Conservation (phyloP, 768 basidiomycete genomes). For the Pseudohyphozyma bogoriensis region DNA sequence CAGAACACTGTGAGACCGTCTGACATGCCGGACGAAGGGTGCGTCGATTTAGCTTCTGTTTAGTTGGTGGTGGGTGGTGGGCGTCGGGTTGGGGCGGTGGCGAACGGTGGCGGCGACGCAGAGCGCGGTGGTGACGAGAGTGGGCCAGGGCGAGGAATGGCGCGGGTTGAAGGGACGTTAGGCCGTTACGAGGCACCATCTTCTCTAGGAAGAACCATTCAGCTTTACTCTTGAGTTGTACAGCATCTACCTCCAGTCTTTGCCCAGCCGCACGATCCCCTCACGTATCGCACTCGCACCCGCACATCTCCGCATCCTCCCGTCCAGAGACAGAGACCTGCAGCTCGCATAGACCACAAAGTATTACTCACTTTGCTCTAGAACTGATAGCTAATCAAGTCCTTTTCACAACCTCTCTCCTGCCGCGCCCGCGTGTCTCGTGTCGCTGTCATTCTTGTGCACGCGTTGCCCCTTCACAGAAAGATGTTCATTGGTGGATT, state of each 20-base stretch:
- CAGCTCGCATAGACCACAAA: not conserved
- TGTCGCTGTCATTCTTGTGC: conserved; percentile 11
- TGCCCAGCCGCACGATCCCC: not conserved
- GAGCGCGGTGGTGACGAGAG: not conserved
- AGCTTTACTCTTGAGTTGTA: too few species aligned
- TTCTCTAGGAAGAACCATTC: not conserved
- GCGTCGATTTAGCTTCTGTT: conserved; percentile 45
- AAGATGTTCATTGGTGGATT: conserved; percentile 99
- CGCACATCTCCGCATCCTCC: not conserved
- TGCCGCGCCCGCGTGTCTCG: conserved; percentile 22
- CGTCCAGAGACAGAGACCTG: not conserved
- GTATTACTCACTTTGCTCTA: conserved; percentile 11
- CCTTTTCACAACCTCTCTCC: not conserved
- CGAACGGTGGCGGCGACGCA: not conserved
- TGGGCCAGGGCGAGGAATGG: not conserved
- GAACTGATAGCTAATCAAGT: conserved; percentile 16
- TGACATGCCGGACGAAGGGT: conserved; percentile 99
- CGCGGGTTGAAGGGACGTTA: not conserved
- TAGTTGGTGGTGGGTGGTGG: not conserved
- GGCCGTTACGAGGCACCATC: not conserved
- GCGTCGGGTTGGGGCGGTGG: not conserved
- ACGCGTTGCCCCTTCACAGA: conserved; percentile 40
- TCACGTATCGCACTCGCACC: not conserved
- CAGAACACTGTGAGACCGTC: conserved; percentile 53
- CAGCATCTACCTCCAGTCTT: not conserved